Evolutionary conservation across 2,329 filamentous ascomycete genomes (phyloP).

Genomic region (Phaeophleospora eucalypticola): DNA sequence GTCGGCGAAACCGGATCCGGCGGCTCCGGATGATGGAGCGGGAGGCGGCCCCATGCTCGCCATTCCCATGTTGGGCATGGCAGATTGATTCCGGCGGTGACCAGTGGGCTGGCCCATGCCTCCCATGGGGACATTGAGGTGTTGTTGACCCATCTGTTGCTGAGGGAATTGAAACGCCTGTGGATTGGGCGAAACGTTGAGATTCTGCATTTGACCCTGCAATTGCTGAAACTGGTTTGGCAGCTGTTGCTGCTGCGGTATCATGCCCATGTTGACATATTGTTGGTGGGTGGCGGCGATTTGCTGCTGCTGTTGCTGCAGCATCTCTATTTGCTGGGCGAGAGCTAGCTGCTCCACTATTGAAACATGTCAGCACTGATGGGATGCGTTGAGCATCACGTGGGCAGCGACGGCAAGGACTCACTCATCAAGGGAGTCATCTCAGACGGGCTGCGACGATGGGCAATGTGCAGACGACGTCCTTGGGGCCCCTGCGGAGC

Average conservation of each 20-base stretch:
- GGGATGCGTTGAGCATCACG: constrained; percentile 3
- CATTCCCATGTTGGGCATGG: constrained; percentile 86
- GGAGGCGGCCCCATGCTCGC: constrained; percentile 72
- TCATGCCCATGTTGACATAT: constrained; percentile 96
- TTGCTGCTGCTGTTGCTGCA: constrained; percentile 97
- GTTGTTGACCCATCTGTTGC: constrained; percentile 53
- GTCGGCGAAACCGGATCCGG: constrained; percentile 73
- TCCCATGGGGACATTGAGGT: constrained; percentile 63
- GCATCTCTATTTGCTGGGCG: constrained; percentile 94
- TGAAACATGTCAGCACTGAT: constrained; percentile 27
- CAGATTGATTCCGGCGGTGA: constrained; percentile 97
- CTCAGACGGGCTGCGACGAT: constrained; percentile 94
- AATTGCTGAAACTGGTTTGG: constrained; percentile 72
- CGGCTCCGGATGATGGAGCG: constrained; percentile 82
- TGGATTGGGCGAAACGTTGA: constrained; percentile 60
- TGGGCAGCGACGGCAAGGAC: constrained; percentile 40
- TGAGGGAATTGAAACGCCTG: constrained; percentile 82
- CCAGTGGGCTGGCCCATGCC: constrained; percentile 72
- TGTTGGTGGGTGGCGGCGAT: constrained; percentile 95
- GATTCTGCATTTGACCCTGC: constrained; percentile 73
- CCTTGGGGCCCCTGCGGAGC: constrained; percentile 65
- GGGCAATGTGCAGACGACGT: constrained; percentile 92
- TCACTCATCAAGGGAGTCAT: constrained; percentile 96
- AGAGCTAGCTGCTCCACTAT: constrained; percentile 95
- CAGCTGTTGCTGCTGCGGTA: constrained; percentile 78